These are phyloP conservation scores for Hypomyces perniciosus DNA, from an alignment of 2,329 filamentous ascomycete genomes.

Conservation along the genomic window DNA sequence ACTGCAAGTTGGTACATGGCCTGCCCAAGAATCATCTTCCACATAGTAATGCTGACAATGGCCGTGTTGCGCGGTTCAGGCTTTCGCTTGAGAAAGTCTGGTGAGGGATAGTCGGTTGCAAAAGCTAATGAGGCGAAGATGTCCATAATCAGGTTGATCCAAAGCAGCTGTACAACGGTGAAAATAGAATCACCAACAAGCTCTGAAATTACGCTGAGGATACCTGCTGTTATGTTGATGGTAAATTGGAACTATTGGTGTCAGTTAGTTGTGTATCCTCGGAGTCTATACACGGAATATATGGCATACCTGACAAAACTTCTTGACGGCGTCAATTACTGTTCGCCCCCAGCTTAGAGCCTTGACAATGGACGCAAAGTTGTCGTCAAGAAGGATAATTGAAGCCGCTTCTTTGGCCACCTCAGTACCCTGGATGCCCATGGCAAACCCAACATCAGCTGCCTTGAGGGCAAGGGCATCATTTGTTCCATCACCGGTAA, in stretches of 20 bases:
- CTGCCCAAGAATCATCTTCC: slow-evolving; percentile 86
- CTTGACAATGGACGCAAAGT: slow-evolving; percentile 59
- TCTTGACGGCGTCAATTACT: slow-evolving; percentile 58
- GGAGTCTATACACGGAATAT: no score
- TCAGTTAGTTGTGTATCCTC: not conserved
- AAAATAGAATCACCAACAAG: slow-evolving; percentile 49
- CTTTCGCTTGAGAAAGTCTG: slow-evolving; percentile 54
- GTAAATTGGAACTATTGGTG: slow-evolving; percentile 54
- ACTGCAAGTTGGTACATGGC: slow-evolving; percentile 66
- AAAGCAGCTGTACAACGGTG: slow-evolving; percentile 60
- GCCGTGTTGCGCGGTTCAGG: slow-evolving; percentile 68
- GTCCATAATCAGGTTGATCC: slow-evolving; percentile 66
- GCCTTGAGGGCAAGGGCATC: slow-evolving; percentile 61
- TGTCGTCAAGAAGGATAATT: slow-evolving; percentile 60
- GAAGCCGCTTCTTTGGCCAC: slow-evolving; percentile 61
- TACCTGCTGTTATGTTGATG: slow-evolving; percentile 61
- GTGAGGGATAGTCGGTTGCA: slow-evolving; percentile 54
- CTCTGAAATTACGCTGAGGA: slow-evolving; percentile 57
- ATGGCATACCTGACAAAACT: slow-evolving; percentile 49
- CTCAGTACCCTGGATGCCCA: slow-evolving; percentile 62
- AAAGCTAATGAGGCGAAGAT: slow-evolving; percentile 61
- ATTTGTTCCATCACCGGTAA: slow-evolving; percentile 62
- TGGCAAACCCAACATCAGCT: slow-evolving; percentile 62
- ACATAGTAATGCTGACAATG: slow-evolving; percentile 71
- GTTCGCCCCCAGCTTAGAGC: slow-evolving; percentile 57